Evolutionary conservation across 108 stramenopile species (phyloP).

Genomic region (Fragilariopsis cylindrus): DNA sequence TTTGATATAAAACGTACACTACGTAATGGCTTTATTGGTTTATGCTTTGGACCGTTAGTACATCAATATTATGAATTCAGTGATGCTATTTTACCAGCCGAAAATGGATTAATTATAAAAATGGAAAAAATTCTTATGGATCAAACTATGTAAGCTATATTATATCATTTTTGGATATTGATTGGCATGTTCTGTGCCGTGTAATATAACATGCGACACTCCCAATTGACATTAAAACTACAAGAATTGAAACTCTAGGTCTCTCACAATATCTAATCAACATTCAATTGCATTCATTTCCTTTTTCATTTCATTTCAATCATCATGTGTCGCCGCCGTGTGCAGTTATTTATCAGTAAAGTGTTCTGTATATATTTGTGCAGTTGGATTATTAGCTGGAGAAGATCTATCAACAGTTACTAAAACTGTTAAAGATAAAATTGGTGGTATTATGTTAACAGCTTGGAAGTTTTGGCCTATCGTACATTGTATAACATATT

Average conservation of each 20-base stretch:
- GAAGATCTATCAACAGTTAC: conserved; percentile 54
- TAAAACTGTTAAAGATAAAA: conserved; percentile 68
- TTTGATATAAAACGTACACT: conserved; percentile 85
- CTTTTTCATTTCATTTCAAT: no score
- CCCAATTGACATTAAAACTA: no score
- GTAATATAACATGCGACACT: no score
- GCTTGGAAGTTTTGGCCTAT: conserved; percentile 97
- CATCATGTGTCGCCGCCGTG: no score
- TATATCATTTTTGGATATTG: no score
- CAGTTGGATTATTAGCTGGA: conserved; percentile 81
- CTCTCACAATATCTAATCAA: no score
- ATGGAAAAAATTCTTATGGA: conserved; percentile 94
- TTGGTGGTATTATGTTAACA: conserved; percentile 83
- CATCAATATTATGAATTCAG: conserved; percentile 95
- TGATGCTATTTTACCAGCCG: conserved; percentile 88
- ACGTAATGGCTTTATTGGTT: conserved; percentile 90
- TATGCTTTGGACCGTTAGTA: conserved; percentile 92
- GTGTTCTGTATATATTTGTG: conserved; percentile 86
- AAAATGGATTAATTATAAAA: conserved; percentile 77
- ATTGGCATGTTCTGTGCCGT: no score
- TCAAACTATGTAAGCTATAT: conserved; percentile 61
- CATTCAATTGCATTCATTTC: no score
- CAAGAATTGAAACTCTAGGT: no score
- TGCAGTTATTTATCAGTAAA: conserved; percentile 79
- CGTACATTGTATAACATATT: conserved; percentile 90